These are phyloP conservation scores for Penicillium canescens DNA, from an alignment of 495 filamentous ascomycete genomes.

Conservation along the genomic window DNA sequence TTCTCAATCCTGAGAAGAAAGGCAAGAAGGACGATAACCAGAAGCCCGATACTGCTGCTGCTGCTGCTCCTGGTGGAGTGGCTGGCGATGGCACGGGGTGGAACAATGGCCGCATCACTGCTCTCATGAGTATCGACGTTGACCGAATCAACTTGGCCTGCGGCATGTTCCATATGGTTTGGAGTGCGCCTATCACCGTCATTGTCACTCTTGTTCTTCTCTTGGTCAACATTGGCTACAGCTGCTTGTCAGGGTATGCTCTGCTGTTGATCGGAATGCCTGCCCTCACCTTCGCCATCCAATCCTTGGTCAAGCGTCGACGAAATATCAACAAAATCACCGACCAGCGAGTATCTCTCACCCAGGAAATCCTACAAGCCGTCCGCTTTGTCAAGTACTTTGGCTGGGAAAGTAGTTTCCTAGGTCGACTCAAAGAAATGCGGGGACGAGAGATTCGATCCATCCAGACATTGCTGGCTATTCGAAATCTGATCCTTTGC, in stretches of 20 bases:
- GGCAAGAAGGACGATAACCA: conserved; percentile 19
- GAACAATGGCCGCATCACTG: conserved; percentile 87
- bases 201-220: conserved; percentile 76
- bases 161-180: conserved; percentile 85
- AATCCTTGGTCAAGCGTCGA: conserved; percentile 67
- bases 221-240: conserved; percentile 82
- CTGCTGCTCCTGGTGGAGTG: conserved; percentile 39
- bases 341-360: conserved; percentile 85
- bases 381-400: conserved; percentile 96
- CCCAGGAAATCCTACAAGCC: conserved; percentile 87
- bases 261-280: conserved; percentile 78
- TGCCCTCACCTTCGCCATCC: conserved; percentile 70
- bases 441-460: conserved; percentile 71
- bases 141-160: conserved; percentile 84
- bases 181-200: conserved; percentile 79
- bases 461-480: conserved; percentile 76
- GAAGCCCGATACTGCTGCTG: conserved; percentile 18
- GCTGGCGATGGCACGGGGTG: conserved; percentile 74
- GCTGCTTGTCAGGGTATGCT: conserved; percentile 83
- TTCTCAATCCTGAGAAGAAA: conserved; percentile 37
- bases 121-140: conserved; percentile 91
- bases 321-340: conserved; percentile 86
- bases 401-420: conserved; percentile 88
- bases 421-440: conserved; percentile 71
- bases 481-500: conserved; percentile 82